Conservation (phyloP, 441 rosid genomes). For the Sinapis alba region DNA sequence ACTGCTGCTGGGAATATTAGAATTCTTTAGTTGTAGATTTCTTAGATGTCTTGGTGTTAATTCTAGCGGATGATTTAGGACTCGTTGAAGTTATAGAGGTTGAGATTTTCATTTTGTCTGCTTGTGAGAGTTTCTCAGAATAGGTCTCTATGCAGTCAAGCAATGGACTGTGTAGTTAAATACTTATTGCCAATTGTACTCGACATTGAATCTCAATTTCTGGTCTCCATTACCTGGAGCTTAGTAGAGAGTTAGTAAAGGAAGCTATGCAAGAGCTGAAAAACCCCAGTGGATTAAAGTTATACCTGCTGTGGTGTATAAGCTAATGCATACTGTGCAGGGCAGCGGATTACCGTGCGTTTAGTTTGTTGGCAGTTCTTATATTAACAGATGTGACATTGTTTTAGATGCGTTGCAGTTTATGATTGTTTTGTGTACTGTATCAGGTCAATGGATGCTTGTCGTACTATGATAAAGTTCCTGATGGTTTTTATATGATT, state of each 20-base stretch:
- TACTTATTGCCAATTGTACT: background rate
- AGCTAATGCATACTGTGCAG: background rate
- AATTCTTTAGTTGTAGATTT: background rate
- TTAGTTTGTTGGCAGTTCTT: constrained; percentile 20
- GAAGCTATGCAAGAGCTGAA: constrained; percentile 17
- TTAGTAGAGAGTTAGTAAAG: constrained; percentile 1
- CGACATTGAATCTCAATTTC: background rate
- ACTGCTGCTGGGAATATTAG: background rate
- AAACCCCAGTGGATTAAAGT: background rate
- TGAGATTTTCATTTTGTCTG: background rate
- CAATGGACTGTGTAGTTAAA: background rate
- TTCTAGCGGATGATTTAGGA: background rate
- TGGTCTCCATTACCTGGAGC: background rate
- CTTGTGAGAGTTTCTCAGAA: background rate
- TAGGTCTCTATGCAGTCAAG: background rate
- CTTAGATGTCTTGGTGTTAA: background rate
- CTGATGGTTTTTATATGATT: constrained; percentile 95
- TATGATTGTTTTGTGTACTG: constrained; percentile 38
- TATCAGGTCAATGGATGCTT: constrained; percentile 93
- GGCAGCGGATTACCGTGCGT: constrained; percentile 10
- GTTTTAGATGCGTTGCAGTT: constrained; percentile 17
- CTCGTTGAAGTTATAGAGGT: background rate
- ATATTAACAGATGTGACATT: constrained; percentile 4
- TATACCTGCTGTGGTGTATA: background rate
- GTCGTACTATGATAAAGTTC: constrained; percentile 89